These are phyloP conservation scores for Blepharisma stoltei DNA, from an alignment of 73 alveolate genomes.

Conservation along the genomic window DNA sequence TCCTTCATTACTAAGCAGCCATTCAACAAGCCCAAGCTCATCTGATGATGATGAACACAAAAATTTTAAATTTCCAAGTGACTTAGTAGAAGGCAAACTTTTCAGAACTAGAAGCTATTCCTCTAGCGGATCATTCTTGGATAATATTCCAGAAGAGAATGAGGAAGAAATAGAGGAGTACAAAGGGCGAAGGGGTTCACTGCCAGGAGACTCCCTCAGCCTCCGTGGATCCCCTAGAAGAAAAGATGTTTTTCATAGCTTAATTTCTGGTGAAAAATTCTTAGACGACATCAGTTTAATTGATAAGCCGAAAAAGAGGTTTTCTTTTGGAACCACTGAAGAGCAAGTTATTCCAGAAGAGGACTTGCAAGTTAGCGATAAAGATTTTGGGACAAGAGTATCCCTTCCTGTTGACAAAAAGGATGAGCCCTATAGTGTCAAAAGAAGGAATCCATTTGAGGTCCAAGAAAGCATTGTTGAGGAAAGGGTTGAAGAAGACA, in stretches of 20 bases:
- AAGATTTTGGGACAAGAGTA: constrained; percentile 8
- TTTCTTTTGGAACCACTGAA: not conserved
- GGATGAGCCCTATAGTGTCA: not conserved
- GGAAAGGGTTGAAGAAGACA: constrained; percentile 16
- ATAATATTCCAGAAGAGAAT: constrained; percentile 10
- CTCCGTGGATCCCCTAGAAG: constrained; percentile 9
- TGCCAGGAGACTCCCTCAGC: not conserved
- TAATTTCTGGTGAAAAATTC: not conserved
- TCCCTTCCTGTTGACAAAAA: constrained; percentile 11
- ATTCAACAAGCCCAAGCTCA: constrained; percentile 18
- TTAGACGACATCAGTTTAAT: not conserved
- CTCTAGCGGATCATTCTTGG: not conserved
- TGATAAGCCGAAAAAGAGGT: not conserved
- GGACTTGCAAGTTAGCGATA: not conserved
- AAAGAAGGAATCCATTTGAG: constrained; percentile 1
- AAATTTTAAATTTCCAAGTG: not conserved
- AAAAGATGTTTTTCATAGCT: not conserved
- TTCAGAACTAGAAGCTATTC: constrained; percentile 1
- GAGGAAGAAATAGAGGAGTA: not conserved
- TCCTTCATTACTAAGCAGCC: not conserved
- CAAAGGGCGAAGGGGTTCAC: constrained; percentile 7
- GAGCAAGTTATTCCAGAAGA: constrained; percentile 21
- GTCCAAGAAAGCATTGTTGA: not conserved
- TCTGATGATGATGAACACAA: constrained; percentile 26
- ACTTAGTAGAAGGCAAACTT: not conserved